Base-by-base conservation (phyloP, 495 filamentous ascomycete species). In the Trichoderma orchidacearum region DNA sequence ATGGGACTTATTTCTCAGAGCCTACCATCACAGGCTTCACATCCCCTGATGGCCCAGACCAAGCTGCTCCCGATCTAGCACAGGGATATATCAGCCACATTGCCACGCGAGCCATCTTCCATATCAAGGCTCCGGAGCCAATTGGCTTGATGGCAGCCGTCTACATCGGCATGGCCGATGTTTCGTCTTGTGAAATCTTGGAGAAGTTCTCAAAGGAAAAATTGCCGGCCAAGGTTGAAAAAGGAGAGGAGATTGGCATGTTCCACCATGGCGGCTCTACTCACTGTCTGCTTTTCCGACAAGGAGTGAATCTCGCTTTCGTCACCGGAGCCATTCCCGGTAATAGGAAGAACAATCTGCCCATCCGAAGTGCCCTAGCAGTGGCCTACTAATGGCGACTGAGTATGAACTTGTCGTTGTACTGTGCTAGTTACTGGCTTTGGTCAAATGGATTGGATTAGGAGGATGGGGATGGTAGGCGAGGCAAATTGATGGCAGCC, bases 231-330 rank as follows among this genome's bases (percentile, higher is more conserved):
- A 60, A 65, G 27, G 53, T 84, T 34, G 64, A 65, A 32, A 84
- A 82, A 63, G 81, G 80, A n/a, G 73, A 83, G 17, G 63, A 81
- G 57, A 70, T 80, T 55, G 81, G 80, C 6, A 81, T 80, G 57
- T 84, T 84, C 61, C 81, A 83, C 65, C 81, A 76, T 63, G 81
- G 81, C 17, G 81, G 81, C 25, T 77, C 72, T 13, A 81, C 74
- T 0, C 74, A 82, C 60, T 80, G 75, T 58, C 60, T 84, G 41
- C 56, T 84, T 0, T 83, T 84, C 32, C 31, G 34, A 15, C 45
- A 55, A 55, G 57, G 45, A 0, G n/a, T 56, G n/a, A 60, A 57
- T 41, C 34, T 62, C 3, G 35, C 58, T 5, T 53, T 62, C 32
- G 56, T 38, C 38, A 13, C 8, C 6, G 31, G 13, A 35, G 58